phyloP scores from a whole-genome alignment of 352 stramenopile genomes.

The Phytophthora podocarpi region DNA sequence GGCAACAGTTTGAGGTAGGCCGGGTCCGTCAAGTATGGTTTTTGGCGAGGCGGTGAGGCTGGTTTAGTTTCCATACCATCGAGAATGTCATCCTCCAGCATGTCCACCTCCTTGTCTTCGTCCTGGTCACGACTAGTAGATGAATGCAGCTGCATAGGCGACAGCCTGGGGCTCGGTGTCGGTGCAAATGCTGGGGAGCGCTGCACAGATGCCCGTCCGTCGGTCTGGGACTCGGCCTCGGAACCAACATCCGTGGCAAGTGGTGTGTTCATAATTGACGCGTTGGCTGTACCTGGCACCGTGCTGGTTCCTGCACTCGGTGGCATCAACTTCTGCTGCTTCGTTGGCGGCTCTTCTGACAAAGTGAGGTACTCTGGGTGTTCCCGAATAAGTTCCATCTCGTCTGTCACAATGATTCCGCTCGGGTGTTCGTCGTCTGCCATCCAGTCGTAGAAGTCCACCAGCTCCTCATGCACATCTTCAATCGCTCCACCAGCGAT shows the following conservation, averaged over 20 bases:
- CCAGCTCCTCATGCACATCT: slow-evolving; percentile 85
- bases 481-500: slow-evolving; percentile 74
- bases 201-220: slow-evolving; percentile 62
- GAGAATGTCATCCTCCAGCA: slow-evolving; percentile 81
- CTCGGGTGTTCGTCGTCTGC: slow-evolving; percentile 74
- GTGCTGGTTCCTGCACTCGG: slow-evolving; percentile 21
- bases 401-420: slow-evolving; percentile 74
- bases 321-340: slow-evolving; percentile 43
- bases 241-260: slow-evolving; percentile 72
- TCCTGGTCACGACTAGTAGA: slow-evolving; percentile 33
- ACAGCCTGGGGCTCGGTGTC: slow-evolving; percentile 58
- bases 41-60: slow-evolving; percentile 30
- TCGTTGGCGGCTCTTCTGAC: slow-evolving; percentile 49
- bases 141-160: slow-evolving; percentile 34
- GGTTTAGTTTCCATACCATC: slow-evolving; percentile 74
- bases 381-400: slow-evolving; percentile 82
- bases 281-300: slow-evolving; percentile 35
- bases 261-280: slow-evolving; percentile 73
- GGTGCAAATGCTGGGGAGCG: slow-evolving; percentile 65
- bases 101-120: slow-evolving; percentile 79
- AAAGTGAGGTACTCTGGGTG: slow-evolving; percentile 83
- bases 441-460: slow-evolving; percentile 91
- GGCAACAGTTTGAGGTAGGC: slow-evolving; percentile 69
- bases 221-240: slow-evolving; percentile 64
- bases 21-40: slow-evolving; percentile 64